Evolutionary conservation across 1,139 yeast genomes (phyloP).

Genomic region (Scheffersomyces parashehatae): DNA sequence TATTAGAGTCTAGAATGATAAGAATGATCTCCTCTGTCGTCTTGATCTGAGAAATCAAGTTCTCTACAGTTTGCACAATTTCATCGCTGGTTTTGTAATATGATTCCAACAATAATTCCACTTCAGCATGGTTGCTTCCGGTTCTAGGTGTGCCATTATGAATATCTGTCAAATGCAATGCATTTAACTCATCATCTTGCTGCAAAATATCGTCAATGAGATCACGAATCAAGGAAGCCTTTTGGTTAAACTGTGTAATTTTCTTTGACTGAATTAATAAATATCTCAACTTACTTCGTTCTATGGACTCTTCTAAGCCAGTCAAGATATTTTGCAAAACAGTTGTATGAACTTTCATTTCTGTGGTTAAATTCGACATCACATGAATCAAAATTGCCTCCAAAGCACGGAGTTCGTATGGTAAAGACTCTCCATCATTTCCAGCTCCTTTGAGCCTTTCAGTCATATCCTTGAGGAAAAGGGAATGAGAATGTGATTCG

Average conservation of each 20-base stretch:
- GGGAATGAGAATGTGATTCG: conserved; percentile 38
- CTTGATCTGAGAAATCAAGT: conserved; percentile 41
- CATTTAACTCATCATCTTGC: conserved; percentile 43
- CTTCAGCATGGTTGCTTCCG: conserved; percentile 43
- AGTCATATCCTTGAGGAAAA: conserved; percentile 35
- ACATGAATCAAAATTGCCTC: conserved; percentile 45
- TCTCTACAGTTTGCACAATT: conserved; percentile 46
- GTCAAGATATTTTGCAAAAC: conserved; percentile 37
- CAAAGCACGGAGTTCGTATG: conserved; percentile 47
- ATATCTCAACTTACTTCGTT: conserved; percentile 39
- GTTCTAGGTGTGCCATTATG: conserved; percentile 22
- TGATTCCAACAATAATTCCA: conserved; percentile 45
- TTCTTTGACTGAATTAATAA: conserved; percentile 46
- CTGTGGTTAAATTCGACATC: conserved; percentile 39
- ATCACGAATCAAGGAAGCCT: conserved; percentile 41
- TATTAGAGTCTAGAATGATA: conserved; percentile 46
- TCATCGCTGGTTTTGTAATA: conserved; percentile 47
- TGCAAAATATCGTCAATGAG: conserved; percentile 41
- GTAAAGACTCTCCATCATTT: conserved; percentile 27
- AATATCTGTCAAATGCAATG: conserved; percentile 37
- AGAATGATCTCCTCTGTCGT: conserved; percentile 50
- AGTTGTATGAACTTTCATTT: conserved; percentile 45
- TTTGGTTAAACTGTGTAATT: conserved; percentile 46
- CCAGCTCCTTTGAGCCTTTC: conserved; percentile 23
- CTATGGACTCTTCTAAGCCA: conserved; percentile 43